Evolutionary conservation across 108 stramenopile genomes (phyloP).

Genomic region (Nitzschia palea): DNA sequence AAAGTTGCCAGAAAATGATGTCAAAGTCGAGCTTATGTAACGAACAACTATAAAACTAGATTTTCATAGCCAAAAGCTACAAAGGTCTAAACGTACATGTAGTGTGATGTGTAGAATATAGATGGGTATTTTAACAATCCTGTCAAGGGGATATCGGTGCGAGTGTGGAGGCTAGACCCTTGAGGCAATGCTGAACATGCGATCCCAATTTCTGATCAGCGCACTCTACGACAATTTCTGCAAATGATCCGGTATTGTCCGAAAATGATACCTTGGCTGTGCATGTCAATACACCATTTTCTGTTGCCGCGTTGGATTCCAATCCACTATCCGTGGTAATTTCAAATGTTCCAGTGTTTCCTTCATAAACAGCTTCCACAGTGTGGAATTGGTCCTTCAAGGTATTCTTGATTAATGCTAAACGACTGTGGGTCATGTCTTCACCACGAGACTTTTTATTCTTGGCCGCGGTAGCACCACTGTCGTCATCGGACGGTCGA

Average conservation of each 20-base stretch:
- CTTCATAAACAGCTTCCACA: slow-evolving; percentile 84
- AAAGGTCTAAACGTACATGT: too few relatives aligned
- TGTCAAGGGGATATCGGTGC: slow-evolving; percentile 24
- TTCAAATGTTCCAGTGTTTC: slow-evolving; percentile 64
- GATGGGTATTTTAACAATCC: too few relatives aligned
- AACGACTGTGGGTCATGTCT: slow-evolving; percentile 37
- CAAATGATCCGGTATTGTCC: slow-evolving; percentile 34
- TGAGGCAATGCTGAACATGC: slow-evolving; percentile 73
- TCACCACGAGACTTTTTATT: slow-evolving; percentile 36
- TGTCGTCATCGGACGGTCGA: slow-evolving; percentile 33
- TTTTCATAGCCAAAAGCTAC: too few relatives aligned
- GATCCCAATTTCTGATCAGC: slow-evolving; percentile 68
- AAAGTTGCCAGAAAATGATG: slow-evolving; percentile 41
- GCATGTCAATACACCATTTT: slow-evolving; percentile 51
- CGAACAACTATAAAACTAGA: not conserved
- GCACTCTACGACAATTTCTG: slow-evolving; percentile 79
- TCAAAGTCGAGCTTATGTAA: slow-evolving; percentile 50
- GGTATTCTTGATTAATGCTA: slow-evolving; percentile 56
- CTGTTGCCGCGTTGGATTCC: slow-evolving; percentile 31
- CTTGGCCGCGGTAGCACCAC: slow-evolving; percentile 1
- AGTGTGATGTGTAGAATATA: too few relatives aligned
- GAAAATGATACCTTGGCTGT: slow-evolving; percentile 69
- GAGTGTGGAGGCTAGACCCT: slow-evolving; percentile 53
- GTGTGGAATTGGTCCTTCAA: slow-evolving; percentile 73
- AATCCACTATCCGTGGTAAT: slow-evolving; percentile 66